A percentile compares a stretch with the other conserved stretches of the same genome.
Conservation (phyloP, 108 stramenopile species). For the Cyclotella cryptica region DNA sequence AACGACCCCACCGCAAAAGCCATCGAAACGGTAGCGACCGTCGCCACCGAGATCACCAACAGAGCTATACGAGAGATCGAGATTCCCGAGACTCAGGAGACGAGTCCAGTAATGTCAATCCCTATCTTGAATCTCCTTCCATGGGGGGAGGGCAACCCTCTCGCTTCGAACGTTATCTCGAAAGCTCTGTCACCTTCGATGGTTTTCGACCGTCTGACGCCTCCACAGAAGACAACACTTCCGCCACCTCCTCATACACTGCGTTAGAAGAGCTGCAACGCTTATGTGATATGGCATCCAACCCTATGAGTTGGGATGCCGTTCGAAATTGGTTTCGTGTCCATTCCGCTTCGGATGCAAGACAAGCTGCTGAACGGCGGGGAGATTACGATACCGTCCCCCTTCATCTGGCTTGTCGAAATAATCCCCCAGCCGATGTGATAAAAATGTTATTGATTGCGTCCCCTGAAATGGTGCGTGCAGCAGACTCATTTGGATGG, state of each 20-base stretch:
- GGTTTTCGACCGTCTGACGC: background rate
- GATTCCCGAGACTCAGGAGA: background rate
- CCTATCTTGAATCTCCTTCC: background rate
- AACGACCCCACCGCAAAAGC: background rate
- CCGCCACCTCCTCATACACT: background rate
- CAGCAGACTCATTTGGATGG: constrained; percentile 60
- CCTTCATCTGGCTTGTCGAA: constrained; percentile 73
- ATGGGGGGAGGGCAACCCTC: no score
- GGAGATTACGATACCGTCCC: constrained; percentile 75
- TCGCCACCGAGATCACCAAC: background rate
- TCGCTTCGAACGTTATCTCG: no score
- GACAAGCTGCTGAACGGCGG: constrained; percentile 58
- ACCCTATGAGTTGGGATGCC: constrained; percentile 54
- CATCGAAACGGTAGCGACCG: background rate
- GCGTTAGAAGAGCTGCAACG: background rate
- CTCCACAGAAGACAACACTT: background rate
- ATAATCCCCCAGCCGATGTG: constrained; percentile 52
- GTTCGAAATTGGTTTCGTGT: constrained; percentile 65
- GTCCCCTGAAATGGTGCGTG: constrained; percentile 15
- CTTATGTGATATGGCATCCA: constrained; percentile 20
- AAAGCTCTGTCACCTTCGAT: background rate
- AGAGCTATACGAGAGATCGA: background rate
- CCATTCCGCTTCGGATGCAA: constrained; percentile 59
- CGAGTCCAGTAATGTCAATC: background rate
- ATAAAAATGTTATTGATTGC: constrained; percentile 37